Evolutionary conservation across 768 basidiomycete species (phyloP).

Genomic region (Floccularia luteovirens): DNA sequence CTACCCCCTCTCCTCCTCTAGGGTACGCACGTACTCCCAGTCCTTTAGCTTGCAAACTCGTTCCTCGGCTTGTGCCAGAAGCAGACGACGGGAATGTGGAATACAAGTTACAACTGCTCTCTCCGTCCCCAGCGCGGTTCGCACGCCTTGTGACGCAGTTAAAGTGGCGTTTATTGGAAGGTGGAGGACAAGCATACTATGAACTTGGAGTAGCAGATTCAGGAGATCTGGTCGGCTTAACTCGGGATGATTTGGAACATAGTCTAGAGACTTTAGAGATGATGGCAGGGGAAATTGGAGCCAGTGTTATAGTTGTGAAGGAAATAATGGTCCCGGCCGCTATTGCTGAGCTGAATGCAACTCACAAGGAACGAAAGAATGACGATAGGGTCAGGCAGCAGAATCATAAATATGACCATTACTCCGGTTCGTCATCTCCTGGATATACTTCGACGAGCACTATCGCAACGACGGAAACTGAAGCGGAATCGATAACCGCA

Average conservation of each 20-base stretch:
- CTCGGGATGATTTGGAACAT: slow-evolving; percentile 63
- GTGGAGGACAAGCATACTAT: slow-evolving; percentile 78
- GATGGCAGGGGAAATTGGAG: slow-evolving; percentile 94
- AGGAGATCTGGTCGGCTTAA: slow-evolving; percentile 78
- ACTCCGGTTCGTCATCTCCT: slow-evolving; percentile 13
- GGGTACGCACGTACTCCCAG: slow-evolving; percentile 20
- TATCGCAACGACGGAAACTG: slow-evolving; percentile 16
- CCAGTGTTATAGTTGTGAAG: slow-evolving; percentile 85
- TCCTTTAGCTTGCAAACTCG: slow-evolving; percentile 21
- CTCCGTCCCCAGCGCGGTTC: slow-evolving; percentile 71
- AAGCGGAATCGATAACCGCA: slow-evolving; percentile 31
- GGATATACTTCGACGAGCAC: slow-evolving; percentile 20
- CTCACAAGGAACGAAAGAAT: slow-evolving; percentile 26
- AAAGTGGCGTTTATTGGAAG: slow-evolving; percentile 89
- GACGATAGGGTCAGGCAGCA: slow-evolving; percentile 30
- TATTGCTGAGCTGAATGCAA: slow-evolving; percentile 30
- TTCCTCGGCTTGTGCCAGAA: slow-evolving; percentile 72
- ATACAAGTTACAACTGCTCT: slow-evolving; percentile 87
- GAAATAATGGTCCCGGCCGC: slow-evolving; percentile 72
- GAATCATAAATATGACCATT: slow-evolving; percentile 24
- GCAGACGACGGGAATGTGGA: slow-evolving; percentile 86
- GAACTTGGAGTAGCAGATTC: slow-evolving; percentile 83
- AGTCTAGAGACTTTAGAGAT: slow-evolving; percentile 82
- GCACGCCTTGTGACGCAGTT: slow-evolving; percentile 87
- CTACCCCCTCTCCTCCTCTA: slow-evolving; percentile 29